Evolutionary conservation across 2,329 filamentous ascomycete species (phyloP).

Genomic region (Plectosphaerella sp.): DNA sequence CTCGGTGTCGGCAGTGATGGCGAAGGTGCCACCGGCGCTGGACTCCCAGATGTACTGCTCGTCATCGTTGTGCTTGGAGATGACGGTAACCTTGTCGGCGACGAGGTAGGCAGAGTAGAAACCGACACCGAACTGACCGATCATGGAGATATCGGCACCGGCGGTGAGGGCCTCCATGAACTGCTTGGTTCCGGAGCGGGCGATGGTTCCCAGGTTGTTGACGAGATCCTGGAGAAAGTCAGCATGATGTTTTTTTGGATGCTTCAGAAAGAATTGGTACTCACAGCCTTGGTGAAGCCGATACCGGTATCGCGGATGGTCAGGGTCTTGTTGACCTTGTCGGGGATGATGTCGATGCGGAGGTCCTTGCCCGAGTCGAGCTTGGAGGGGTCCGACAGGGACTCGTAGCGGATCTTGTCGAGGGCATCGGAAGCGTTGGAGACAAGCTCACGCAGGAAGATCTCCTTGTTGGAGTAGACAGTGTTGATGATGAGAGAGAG

Average conservation of each 20-base stretch:
- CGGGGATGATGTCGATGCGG: conserved; percentile 96
- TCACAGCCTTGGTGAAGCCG: conserved; percentile 99
- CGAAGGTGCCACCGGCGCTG: conserved; percentile 95
- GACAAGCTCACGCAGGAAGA: conserved; percentile 97
- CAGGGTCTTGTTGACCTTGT: conserved; percentile 96
- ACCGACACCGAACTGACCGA: conserved; percentile 99
- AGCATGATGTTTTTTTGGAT: conserved; percentile 18
- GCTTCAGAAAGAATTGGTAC: conserved; percentile 30
- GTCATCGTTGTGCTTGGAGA: conserved; percentile 99
- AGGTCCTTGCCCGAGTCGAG: conserved; percentile 97
- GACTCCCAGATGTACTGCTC: conserved; percentile 99
- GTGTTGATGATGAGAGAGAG: conserved; percentile 99
- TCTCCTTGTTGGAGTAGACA: conserved; percentile 99
- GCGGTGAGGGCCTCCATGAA: conserved; percentile 99
- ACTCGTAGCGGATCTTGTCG: conserved; percentile 99
- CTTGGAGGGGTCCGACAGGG: conserved; percentile 94
- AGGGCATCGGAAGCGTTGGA: conserved; percentile 98
- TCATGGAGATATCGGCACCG: conserved; percentile 99
- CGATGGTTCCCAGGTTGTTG: conserved; percentile 99
- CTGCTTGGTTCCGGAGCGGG: conserved; percentile 98
- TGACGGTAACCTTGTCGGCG: conserved; percentile 88
- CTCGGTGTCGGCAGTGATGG: conserved; percentile 82
- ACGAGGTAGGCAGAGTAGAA: conserved; percentile 99
- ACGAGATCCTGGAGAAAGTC: conserved; percentile 73
- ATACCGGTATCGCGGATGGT: conserved; percentile 98